Evolutionary conservation across 169 alveolate species (phyloP).

Genomic region (Plasmodium chabaudi): DNA sequence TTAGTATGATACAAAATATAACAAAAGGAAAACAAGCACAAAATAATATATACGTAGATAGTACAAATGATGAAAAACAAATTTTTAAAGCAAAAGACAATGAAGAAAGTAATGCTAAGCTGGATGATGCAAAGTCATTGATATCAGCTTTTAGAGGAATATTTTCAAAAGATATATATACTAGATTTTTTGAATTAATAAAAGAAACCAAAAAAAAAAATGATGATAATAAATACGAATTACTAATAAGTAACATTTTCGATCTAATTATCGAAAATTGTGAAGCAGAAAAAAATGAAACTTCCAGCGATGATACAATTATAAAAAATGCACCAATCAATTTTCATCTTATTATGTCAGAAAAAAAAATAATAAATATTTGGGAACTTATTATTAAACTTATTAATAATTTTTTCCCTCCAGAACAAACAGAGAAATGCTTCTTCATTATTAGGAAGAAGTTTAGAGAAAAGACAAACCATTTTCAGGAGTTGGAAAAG

Average conservation of each 20-base stretch:
- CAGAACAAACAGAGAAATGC: slow-evolving; percentile 58
- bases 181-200: slow-evolving; percentile 32
- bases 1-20: slow-evolving; percentile 75
- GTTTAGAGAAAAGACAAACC: slow-evolving; percentile 43
- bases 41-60: slow-evolving; percentile 37
- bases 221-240: slow-evolving; percentile 47
- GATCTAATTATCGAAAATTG: slow-evolving; percentile 46
- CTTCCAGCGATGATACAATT: neutral
- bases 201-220: slow-evolving; percentile 45
- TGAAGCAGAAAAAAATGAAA: slow-evolving; percentile 12
- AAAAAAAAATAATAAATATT: slow-evolving; percentile 11
- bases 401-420: slow-evolving; percentile 65
- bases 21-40: slow-evolving; percentile 65
- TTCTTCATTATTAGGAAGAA: slow-evolving; percentile 43
- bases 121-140: slow-evolving; percentile 50
- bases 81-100: neutral
- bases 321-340: neutral
- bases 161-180: slow-evolving; percentile 33
- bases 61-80: slow-evolving; percentile 3
- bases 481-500: slow-evolving; percentile 55
- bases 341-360: slow-evolving; percentile 26
- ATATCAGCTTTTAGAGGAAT: slow-evolving; percentile 46
- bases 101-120: neutral
- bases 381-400: slow-evolving; percentile 53
- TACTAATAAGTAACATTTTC: slow-evolving; percentile 16